Base-by-base conservation (phyloP, 768 basidiomycete genomes). In the Albatrellus ellisii region DNA sequence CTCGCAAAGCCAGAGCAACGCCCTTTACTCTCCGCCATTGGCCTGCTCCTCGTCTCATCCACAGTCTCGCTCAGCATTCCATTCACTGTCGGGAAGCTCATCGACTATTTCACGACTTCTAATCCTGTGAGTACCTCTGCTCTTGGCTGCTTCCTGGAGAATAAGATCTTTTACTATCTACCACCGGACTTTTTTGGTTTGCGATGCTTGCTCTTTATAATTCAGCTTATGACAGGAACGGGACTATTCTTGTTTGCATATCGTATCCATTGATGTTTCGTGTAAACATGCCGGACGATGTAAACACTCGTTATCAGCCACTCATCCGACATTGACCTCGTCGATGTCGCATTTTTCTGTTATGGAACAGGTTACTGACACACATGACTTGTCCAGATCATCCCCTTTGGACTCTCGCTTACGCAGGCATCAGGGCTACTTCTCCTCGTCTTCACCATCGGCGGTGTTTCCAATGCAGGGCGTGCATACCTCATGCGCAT, bases 51-150 rank as follows among this genome's bases (percentile, higher is more conserved):
- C 12, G 69, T 89, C n/a, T 94, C 91, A 0, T 88, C 89, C 7
- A 66, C 82, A 2, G 86, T 99, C 17, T 85, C 88, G 3, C 84
- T 97, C 79, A 84, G 82, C 49, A 73, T 98, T 10, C 94, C 94
- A 0, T 76, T 95, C 52, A 90, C 90, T 1, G 80, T 97, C 53
- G 94, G 94, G 8, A 86, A 78, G 57, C 66, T 98, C 39, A 95
- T 99, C 47, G 92, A 97, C 62, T 90, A 83, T 63, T 98, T 95
- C 60, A 78, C 83, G 0, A 64, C 78, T 6, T 49, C 70, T 1
- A 69, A 72, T 50, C 76, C 78, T n/a, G 88, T 90, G 55, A 48
- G 77, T 66, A 17, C 36, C 33, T 36, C 34, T n/a, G n/a, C n/a
- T n/a, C n/a, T n/a, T n/a, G n/a, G n/a, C n/a, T n/a, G n/a, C n/a